Base-by-base conservation (phyloP, 2,329 filamentous ascomycete genomes). In the Aspergillus sergii region DNA sequence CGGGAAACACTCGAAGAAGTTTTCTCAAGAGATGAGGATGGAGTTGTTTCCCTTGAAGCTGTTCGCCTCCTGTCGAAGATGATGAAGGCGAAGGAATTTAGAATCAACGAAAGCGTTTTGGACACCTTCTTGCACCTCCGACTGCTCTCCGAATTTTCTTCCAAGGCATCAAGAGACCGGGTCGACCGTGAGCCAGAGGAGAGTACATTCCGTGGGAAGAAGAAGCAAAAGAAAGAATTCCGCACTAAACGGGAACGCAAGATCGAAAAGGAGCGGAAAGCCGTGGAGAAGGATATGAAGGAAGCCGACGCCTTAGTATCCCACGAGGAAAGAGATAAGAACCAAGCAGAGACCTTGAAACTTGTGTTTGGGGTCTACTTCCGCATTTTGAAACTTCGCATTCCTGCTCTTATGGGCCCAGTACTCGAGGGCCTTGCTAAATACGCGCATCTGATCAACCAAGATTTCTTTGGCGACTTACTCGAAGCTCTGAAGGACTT, bases 391-490 rank as follows among this genome's bases (percentile, higher is more conserved):
- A 98, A 98, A 81, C 84, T 89, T 59, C 88, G 93, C 30, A 85
- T 88, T 28, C 89, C 92, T 16, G 88, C 91, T 68, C 86, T 99
- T 21, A 98, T 97, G 92, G 95, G 95, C n/a, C 94, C 94, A 16
- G 94, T 97, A 0, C 86, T 99, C 6, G 95, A 98, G 81, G 95
- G 95, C 32, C 82, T 99, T 26, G 94, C 94, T 57, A 93, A 93
- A 75, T 99, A 96, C 75, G 90, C 94, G 4, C 95, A 97, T 76
- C 85, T 99, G 64, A 99, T 99, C 84, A 99, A 99, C 81, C 93
- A 99, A 75, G 93, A 99, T 75, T 98, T 99, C 83, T 99, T 99
- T 72, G 95, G 94, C 32, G 95, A 99, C 75, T 85, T 99, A 34
- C 86, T 99, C 12, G 95, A 98, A 79, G 94, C 93, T 0, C 84